Evolutionary conservation across 352 stramenopile genomes (phyloP).

Genomic region (Thalassiosira sp.): DNA sequence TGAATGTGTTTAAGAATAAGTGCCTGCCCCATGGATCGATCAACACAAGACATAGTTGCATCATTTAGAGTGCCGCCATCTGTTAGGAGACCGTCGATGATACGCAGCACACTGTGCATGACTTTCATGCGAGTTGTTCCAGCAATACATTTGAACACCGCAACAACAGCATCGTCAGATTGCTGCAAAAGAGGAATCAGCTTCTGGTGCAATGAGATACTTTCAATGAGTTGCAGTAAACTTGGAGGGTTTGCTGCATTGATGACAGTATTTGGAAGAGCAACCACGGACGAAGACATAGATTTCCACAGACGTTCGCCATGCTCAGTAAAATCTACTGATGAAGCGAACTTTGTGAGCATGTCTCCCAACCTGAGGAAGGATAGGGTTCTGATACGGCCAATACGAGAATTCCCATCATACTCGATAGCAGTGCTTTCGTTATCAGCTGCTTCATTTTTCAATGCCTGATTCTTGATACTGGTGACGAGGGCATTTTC

Average conservation of each 20-base stretch:
- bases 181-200: slow-evolving; percentile 65
- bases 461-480: slow-evolving; percentile 41
- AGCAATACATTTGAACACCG: slow-evolving; percentile 76
- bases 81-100: slow-evolving; percentile 77
- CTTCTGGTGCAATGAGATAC: slow-evolving; percentile 57
- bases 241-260: slow-evolving; percentile 74
- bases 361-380: slow-evolving; percentile 74
- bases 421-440: slow-evolving; percentile 17
- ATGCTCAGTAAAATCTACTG: slow-evolving; percentile 66
- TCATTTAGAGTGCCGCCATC: slow-evolving; percentile 42
- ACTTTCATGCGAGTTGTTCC: slow-evolving; percentile 62
- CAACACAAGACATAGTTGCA: not conserved
- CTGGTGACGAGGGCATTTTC: slow-evolving; percentile 45
- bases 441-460: slow-evolving; percentile 33
- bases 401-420: slow-evolving; percentile 42
- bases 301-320: slow-evolving; percentile 63
- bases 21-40: slow-evolving; percentile 28
- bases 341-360: slow-evolving; percentile 67
- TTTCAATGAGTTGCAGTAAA: slow-evolving; percentile 70
- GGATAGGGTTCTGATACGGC: slow-evolving; percentile 66
- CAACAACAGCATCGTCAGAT: slow-evolving; percentile 53
- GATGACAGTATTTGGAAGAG: slow-evolving; percentile 74
- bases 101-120: slow-evolving; percentile 59
- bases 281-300: slow-evolving; percentile 57
- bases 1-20: slow-evolving; percentile 61